These are phyloP conservation scores for Fusarium sp. DNA, from an alignment of 2,329 filamentous ascomycete genomes.

Conservation along the genomic window DNA sequence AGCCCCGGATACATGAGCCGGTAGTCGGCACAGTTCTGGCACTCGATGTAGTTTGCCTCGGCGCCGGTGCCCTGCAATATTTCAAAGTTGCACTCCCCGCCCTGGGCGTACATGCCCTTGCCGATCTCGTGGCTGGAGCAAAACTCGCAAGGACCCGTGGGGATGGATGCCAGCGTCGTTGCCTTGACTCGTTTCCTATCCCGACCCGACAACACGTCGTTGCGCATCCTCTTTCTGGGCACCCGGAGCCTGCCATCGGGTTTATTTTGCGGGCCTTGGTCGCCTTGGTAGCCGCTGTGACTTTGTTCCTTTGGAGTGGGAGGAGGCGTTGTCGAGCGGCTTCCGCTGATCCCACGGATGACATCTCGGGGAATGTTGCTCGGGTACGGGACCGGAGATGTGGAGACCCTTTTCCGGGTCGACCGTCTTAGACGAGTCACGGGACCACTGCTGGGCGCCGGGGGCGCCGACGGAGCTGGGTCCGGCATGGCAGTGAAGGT, in stretches of 20 bases:
- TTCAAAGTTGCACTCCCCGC: slow-evolving; percentile 7
- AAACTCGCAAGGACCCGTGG: slow-evolving; percentile 24
- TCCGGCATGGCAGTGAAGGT: neutral
- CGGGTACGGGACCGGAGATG: neutral
- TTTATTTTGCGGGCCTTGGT: neutral
- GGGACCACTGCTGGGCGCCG: neutral
- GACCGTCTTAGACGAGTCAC: neutral
- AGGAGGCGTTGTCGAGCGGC: neutral
- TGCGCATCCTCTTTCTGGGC: neutral
- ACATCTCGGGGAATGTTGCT: neutral
- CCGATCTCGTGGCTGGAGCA: slow-evolving; percentile 23
- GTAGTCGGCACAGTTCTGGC: slow-evolving; percentile 35
- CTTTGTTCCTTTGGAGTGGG: neutral
- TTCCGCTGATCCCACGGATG: neutral
- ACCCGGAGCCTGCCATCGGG: neutral
- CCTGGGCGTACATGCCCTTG: neutral
- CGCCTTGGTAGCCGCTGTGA: neutral
- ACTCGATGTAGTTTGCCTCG: slow-evolving; percentile 15
- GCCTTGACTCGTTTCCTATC: neutral
- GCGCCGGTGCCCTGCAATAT: neutral
- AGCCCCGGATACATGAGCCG: slow-evolving; percentile 13
- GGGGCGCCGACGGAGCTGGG: neutral
- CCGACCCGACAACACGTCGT: neutral
- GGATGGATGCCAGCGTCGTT: neutral
- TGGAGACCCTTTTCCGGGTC: neutral